Percentiles rank a stretch among this genome's conserved stretches.
These are phyloP conservation scores for Acrasis kona DNA, from an alignment of 78 protist species.

Conservation along the genomic window DNA sequence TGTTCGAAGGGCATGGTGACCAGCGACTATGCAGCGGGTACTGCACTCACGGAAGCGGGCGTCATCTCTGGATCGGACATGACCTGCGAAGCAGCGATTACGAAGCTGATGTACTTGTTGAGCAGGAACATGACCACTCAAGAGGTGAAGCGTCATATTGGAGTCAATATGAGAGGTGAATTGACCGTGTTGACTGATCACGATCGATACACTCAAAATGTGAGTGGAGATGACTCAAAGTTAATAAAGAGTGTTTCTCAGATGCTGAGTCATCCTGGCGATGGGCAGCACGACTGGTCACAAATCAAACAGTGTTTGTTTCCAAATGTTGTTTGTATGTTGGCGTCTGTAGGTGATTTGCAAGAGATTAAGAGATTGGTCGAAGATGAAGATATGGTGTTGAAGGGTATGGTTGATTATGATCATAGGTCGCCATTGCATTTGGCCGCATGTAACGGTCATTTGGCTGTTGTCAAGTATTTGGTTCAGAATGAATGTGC, in stretches of 20 bases:
- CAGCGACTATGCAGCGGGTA: conserved; percentile 6
- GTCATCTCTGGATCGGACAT: conserved; percentile 66
- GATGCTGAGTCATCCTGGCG: background rate
- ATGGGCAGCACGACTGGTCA: background rate
- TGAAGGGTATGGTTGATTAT: background rate
- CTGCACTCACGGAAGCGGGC: background rate
- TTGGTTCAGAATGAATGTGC: background rate
- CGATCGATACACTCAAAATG: too few species aligned
- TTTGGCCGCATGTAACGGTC: background rate
- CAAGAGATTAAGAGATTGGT: background rate
- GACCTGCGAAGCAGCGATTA: conserved; percentile 79
- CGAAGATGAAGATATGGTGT: background rate
- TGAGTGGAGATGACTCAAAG: too few species aligned
- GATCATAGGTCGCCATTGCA: conserved; percentile 1
- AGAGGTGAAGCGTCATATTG: background rate
- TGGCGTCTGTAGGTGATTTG: background rate
- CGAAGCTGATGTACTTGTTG: conserved; percentile 64
- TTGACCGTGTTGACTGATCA: too few species aligned
- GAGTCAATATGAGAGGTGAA: conserved; percentile 19
- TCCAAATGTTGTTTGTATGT: background rate
- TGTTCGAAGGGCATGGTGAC: conserved; percentile 2
- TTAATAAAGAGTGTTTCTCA: background rate
- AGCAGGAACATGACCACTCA: background rate
- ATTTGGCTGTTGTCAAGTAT: conserved; percentile 5
- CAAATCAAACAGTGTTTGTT: background rate